These are phyloP conservation scores for Penicillium brasilianum DNA, from an alignment of 2,329 filamentous ascomycete genomes.

Conservation along the genomic window DNA sequence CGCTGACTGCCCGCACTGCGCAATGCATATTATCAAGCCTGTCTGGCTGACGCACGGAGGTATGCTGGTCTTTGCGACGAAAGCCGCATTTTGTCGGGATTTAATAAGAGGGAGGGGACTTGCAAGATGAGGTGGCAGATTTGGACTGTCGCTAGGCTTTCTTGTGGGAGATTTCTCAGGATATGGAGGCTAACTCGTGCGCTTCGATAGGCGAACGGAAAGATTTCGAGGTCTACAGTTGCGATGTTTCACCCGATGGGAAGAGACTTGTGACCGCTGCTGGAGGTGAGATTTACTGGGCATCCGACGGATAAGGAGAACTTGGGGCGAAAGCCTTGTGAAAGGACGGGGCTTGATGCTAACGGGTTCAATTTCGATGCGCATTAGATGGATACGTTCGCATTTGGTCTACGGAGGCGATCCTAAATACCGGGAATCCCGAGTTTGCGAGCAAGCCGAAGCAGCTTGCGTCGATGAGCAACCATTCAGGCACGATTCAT, in stretches of 20 bases:
- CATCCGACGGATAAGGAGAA: neutral
- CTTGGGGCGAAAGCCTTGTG: neutral
- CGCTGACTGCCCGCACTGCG: constrained; percentile 19
- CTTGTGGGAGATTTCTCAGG: neutral
- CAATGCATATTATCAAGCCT: constrained; percentile 89
- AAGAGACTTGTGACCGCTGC: constrained; percentile 90
- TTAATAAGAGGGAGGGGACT: neutral
- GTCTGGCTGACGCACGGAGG: constrained; percentile 94
- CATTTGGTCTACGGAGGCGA: constrained; percentile 95
- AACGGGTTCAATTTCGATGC: constrained; percentile 14
- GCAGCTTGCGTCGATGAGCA: constrained; percentile 97
- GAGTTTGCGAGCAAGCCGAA: constrained; percentile 76
- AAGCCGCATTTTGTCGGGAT: neutral
- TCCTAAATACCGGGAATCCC: constrained; percentile 77
- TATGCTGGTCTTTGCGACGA: constrained; percentile 42
- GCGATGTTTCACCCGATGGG: constrained; percentile 94
- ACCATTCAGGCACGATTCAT: constrained; percentile 96
- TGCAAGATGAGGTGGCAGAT: constrained; percentile 8
- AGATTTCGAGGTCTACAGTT: constrained; percentile 98
- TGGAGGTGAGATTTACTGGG: constrained; percentile 66
- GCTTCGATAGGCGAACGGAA: constrained; percentile 79
- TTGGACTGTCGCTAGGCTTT: neutral
- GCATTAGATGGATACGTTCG: constrained; percentile 85
- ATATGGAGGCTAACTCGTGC: constrained; percentile 22
- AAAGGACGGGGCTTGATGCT: constrained; percentile 8